These are phyloP conservation scores for Solanum pinnatisectum DNA, from an alignment of 257 asterid genomes.

Conservation along the genomic window DNA sequence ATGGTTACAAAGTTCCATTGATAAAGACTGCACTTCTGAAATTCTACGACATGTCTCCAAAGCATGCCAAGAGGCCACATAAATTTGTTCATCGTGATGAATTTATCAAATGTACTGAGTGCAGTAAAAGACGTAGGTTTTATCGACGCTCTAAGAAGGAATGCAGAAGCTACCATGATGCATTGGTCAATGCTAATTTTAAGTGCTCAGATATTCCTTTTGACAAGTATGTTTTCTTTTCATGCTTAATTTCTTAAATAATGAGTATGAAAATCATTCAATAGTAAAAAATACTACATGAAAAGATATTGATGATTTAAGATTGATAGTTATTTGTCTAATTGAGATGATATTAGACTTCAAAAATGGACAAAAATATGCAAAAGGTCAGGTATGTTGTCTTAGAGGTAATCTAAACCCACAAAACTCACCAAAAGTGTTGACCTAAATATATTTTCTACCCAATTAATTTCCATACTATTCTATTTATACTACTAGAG, in stretches of 20 bases:
- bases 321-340: too few relatives aligned
- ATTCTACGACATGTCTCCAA: conserved; percentile 26
- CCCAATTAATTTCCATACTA: too few relatives aligned
- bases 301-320: too few relatives aligned
- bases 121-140: conserved; percentile 33
- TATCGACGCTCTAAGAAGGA: conserved; percentile 34
- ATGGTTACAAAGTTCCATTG: conserved; percentile 43
- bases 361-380: too few relatives aligned
- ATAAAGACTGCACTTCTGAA: conserved; percentile 37
- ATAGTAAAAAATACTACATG: too few relatives aligned
- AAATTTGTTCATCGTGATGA: conserved; percentile 34
- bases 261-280: not conserved
- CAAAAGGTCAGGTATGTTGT: too few relatives aligned
- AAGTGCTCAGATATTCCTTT: conserved; percentile 35
- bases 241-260: not conserved
- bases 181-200: conserved; percentile 21
- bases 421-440: too few relatives aligned
- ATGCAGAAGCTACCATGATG: conserved; percentile 40
- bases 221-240: conserved; percentile 24
- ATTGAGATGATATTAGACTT: too few relatives aligned
- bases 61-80: conserved; percentile 24
- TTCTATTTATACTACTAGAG: too few relatives aligned
- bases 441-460: too few relatives aligned
- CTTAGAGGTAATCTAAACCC: too few relatives aligned
- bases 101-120: conserved; percentile 28